Base-by-base conservation (phyloP, 495 filamentous ascomycete genomes). In the Penicillium lividum region DNA sequence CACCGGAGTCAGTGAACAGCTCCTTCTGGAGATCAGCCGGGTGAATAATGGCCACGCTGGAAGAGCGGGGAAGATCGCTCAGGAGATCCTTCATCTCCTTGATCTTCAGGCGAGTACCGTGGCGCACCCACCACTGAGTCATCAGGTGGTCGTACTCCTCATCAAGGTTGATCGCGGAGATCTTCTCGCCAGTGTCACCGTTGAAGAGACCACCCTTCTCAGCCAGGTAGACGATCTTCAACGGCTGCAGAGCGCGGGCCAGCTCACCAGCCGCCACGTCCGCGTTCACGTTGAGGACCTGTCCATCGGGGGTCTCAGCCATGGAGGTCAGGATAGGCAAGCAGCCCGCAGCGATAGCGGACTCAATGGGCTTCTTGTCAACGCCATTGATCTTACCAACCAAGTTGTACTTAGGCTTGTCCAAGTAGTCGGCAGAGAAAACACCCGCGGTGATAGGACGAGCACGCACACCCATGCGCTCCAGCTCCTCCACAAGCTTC, bases 201-300 rank as follows among this genome's bases (percentile, higher is more conserved):
- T 98, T 92, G 76, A 96, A 97, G 33, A 98, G 77, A 16, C 94
- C 94, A 38, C 94, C 94, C 82, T 98, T 98, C 80, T 98, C 94
- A 30, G 92, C 95, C 18, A 98, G 85, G 74, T 97, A 98, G 48
- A 98, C 93, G 47, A 98, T 96, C 86, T 98, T 98, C 64, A 98
- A 78, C 31, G 94, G 94, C 76, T 98, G 89, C 58, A 98, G 76
- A 54, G 90, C 84, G 50, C 90, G 86, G 40, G 94, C 94, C 50
- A 98, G 77, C 73, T 97, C 95, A 64, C 92, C 93, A 31, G 94
- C 94, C 28, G 93, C 93, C 49, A 97, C 92, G 72, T 98, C 94
- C 51, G 94, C 94, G 70, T 98, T 98, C 73, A 98, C 94, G 65
- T 98, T 98, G 46, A 98, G 80, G 16, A 98, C 88, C 76, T 97